Percentiles rank a stretch among this genome's conserved stretches.
Conservation (phyloP, 768 basidiomycete genomes). For the Collybia nuda region DNA sequence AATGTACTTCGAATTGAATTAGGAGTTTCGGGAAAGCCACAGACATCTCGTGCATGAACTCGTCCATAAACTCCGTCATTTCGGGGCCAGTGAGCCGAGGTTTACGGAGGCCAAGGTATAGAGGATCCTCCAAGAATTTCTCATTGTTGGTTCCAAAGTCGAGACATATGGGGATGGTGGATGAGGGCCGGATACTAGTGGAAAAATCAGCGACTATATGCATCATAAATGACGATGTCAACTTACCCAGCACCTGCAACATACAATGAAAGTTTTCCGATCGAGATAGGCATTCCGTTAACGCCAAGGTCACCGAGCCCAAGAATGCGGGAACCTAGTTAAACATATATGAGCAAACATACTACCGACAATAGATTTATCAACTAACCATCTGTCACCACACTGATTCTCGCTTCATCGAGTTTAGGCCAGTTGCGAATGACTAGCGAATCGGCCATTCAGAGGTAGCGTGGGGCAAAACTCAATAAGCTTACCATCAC, state of each 20-base stretch:
- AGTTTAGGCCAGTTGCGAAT: constrained; percentile 71
- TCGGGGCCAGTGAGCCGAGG: constrained; percentile 61
- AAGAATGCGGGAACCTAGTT: constrained; percentile 77
- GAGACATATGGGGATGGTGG: constrained; percentile 80
- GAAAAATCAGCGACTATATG: not conserved
- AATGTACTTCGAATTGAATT: constrained; percentile 76
- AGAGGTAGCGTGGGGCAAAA: not conserved
- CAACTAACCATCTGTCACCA: constrained; percentile 83
- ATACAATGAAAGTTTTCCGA: constrained; percentile 92
- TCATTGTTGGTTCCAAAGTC: constrained; percentile 92
- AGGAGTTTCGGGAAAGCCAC: constrained; percentile 75
- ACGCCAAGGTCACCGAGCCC: constrained; percentile 84
- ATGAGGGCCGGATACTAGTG: constrained; percentile 67
- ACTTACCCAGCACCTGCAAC: constrained; percentile 84
- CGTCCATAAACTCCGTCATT: constrained; percentile 86
- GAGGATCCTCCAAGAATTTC: constrained; percentile 75
- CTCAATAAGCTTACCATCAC: constrained; percentile 32
- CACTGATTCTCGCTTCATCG: constrained; percentile 81
- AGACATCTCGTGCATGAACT: constrained; percentile 86
- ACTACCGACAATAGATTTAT: not conserved
- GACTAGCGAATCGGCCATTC: constrained; percentile 32
- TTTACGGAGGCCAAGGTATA: constrained; percentile 85
- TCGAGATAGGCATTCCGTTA: constrained; percentile 85
- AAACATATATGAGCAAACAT: constrained; percentile 20
- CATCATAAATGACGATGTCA: constrained; percentile 7